phyloP scores from a whole-genome alignment of 148 eudicot genomes.

The Vaccinium myrtillus region DNA sequence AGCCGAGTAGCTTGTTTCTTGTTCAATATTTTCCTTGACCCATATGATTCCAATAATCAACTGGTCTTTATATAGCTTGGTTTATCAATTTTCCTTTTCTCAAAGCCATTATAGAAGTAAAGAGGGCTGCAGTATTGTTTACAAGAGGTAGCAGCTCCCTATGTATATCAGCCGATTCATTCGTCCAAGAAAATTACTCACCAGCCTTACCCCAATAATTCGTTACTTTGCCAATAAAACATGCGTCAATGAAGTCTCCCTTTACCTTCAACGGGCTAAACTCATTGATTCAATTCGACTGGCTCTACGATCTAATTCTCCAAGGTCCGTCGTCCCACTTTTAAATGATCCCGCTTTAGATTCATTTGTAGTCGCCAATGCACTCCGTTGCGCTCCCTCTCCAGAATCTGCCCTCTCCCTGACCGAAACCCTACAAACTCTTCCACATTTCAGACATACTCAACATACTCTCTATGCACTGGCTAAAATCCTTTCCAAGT shows the following conservation, averaged over 20 bases:
- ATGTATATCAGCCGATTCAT: slow-evolving; percentile 31
- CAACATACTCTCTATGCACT: slow-evolving; percentile 66
- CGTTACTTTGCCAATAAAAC: slow-evolving; percentile 39
- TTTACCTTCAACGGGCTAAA: slow-evolving; percentile 71
- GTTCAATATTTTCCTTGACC: neutral
- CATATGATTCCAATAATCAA: neutral
- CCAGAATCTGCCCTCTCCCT: slow-evolving; percentile 74
- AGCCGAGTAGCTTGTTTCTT: neutral
- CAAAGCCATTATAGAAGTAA: neutral
- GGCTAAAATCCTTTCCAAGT: slow-evolving; percentile 73
- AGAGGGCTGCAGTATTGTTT: slow-evolving; percentile 5
- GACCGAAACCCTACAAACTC: slow-evolving; percentile 48
- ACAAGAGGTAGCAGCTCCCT: slow-evolving; percentile 18
- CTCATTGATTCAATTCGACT: slow-evolving; percentile 77
- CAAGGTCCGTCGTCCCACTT: slow-evolving; percentile 43
- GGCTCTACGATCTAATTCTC: slow-evolving; percentile 47
- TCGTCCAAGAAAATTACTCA: slow-evolving; percentile 19
- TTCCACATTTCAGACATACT: slow-evolving; percentile 65
- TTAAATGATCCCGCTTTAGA: slow-evolving; percentile 60
- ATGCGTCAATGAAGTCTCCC: slow-evolving; percentile 45
- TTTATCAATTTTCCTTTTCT: neutral
- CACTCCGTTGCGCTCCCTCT: slow-evolving; percentile 81
- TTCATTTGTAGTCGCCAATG: slow-evolving; percentile 82
- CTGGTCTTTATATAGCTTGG: neutral
- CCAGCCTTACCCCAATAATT: slow-evolving; percentile 27